A percentile compares a stretch with the other conserved stretches of the same genome.
Evolutionary conservation across 257 asterid species (phyloP).

Genomic region (Lavandula angustifolia): DNA sequence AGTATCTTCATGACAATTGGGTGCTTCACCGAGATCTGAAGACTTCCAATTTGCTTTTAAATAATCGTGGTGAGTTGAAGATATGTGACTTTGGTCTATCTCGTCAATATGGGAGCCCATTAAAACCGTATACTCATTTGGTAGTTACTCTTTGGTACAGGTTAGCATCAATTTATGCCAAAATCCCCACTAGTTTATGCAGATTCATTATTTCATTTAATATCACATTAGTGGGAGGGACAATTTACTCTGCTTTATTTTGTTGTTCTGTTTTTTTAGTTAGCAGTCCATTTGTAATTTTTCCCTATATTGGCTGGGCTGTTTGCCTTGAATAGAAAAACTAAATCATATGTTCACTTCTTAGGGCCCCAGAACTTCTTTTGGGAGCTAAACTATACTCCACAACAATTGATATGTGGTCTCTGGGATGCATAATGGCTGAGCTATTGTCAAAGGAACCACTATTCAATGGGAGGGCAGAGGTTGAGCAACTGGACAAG

Average conservation of each 20-base stretch:
- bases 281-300: slow-evolving; percentile 4
- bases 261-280: not conserved
- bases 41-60: slow-evolving; percentile 83
- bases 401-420: slow-evolving; percentile 98
- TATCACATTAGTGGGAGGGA: too few relatives aligned
- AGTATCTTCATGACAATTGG: slow-evolving; percentile 95
- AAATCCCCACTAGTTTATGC: not conserved
- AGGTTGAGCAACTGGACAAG: slow-evolving; percentile 89
- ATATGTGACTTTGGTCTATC: slow-evolving; percentile 95
- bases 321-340: slow-evolving; percentile 1
- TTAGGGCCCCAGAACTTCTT: slow-evolving; percentile 94
- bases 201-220: too few relatives aligned
- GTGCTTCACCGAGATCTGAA: slow-evolving; percentile 88
- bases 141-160: slow-evolving; percentile 98
- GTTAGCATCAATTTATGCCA: slow-evolving; percentile 46
- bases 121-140: slow-evolving; percentile 88
- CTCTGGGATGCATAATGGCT: slow-evolving; percentile 95
- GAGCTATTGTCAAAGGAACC: slow-evolving; percentile 81
- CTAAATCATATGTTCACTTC: slow-evolving; percentile 27
- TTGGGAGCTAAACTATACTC: slow-evolving; percentile 87
- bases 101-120: slow-evolving; percentile 92
- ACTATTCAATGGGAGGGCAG: slow-evolving; percentile 81
- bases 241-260: not conserved
- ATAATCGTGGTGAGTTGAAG: slow-evolving; percentile 85
- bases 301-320: not conserved